Conservation (phyloP, 2,329 filamentous ascomycete genomes). For the Venturia effusa region DNA sequence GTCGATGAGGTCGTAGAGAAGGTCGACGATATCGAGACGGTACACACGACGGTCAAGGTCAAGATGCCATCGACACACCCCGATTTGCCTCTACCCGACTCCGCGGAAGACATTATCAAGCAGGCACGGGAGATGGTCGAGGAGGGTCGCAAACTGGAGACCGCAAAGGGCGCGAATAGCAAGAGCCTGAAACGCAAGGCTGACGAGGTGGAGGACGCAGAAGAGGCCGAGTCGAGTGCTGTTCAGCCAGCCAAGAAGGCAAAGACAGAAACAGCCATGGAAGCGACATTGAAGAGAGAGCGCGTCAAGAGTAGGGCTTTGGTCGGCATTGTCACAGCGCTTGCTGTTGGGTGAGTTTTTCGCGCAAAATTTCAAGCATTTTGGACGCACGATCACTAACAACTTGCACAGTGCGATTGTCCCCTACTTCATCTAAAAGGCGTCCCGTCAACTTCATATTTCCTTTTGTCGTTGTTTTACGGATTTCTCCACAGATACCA, state of each 20-base stretch:
- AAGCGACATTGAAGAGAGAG: conserved; percentile 73
- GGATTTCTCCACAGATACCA: conserved; percentile 5
- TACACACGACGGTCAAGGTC: conserved; percentile 62
- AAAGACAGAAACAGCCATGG: conserved; percentile 46
- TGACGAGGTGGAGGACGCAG: conserved; percentile 48
- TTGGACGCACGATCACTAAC: neutral
- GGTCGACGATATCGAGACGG: conserved; percentile 52
- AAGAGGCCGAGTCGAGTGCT: conserved; percentile 32
- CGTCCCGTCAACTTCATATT: neutral
- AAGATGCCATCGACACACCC: conserved; percentile 59
- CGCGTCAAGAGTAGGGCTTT: conserved; percentile 77
- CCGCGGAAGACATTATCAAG: conserved; percentile 72
- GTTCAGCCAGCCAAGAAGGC: conserved; percentile 54
- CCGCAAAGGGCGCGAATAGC: conserved; percentile 16
- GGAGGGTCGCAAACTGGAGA: conserved; percentile 48
- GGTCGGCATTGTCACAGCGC: conserved; percentile 73
- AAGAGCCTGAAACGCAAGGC: conserved; percentile 27
- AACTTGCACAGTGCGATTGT: conserved; percentile 5
- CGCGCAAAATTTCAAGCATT: neutral
- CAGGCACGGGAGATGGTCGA: conserved; percentile 84
- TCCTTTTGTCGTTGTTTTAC: neutral
- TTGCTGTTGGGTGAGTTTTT: conserved; percentile 64
- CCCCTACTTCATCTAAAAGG: conserved; percentile 10
- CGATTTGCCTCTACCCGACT: conserved; percentile 62
- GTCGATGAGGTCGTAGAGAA: conserved; percentile 54